phyloP scores from a whole-genome alignment of 2,329 filamentous ascomycete genomes.

The Clonostachys rhizophaga region DNA sequence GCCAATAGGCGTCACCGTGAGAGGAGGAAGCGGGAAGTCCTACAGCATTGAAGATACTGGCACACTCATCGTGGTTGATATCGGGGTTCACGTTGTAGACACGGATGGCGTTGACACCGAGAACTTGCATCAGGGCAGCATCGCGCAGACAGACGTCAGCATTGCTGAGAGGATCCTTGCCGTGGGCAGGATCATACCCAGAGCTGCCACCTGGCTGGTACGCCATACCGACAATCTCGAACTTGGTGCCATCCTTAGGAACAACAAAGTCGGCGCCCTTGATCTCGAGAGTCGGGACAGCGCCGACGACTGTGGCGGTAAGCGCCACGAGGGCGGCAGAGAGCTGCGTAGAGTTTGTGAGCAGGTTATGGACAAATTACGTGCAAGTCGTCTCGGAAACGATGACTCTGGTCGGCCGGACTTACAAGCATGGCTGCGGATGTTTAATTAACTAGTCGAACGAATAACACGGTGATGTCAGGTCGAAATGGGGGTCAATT shows the following conservation, averaged over 20 bases:
- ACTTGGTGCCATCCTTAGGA: conserved; percentile 50
- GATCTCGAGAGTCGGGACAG: conserved; percentile 53
- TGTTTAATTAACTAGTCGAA: no score
- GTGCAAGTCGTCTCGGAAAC: no score
- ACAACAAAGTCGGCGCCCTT: conserved; percentile 57
- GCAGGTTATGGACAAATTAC: no score
- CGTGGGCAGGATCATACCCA: conserved; percentile 49
- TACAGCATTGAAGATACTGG: conserved; percentile 61
- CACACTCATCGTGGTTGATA: conserved; percentile 63
- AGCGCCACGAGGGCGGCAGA: conserved; percentile 45
- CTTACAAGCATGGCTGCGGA: no score
- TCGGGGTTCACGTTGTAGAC: conserved; percentile 66
- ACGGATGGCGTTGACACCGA: conserved; percentile 63
- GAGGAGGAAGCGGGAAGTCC: conserved; percentile 5
- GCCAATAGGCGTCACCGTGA: background rate
- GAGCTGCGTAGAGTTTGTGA: conserved; percentile 11
- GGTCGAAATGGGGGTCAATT: no score
- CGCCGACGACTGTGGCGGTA: conserved; percentile 46
- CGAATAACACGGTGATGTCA: no score
- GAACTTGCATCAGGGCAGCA: conserved; percentile 59
- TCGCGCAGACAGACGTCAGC: conserved; percentile 55
- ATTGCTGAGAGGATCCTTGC: conserved; percentile 57
- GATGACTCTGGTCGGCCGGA: no score
- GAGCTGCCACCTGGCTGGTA: conserved; percentile 66
- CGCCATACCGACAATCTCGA: conserved; percentile 63